Base-by-base conservation (phyloP, 495 filamentous ascomycete genomes). In the Coniosporium apollinis region DNA sequence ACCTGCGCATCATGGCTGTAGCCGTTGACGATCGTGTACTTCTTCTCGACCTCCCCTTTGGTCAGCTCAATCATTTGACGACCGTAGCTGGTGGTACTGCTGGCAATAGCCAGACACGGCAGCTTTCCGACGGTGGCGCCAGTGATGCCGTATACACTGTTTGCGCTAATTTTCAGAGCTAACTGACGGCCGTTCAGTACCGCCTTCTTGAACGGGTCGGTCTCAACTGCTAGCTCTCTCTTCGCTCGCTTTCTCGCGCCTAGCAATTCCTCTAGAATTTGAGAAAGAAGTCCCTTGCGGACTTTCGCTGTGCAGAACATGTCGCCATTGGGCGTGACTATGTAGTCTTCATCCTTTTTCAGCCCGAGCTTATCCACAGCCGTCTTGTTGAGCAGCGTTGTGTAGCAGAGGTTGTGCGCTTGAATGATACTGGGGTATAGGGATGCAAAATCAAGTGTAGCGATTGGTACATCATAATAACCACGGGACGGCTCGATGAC, bases 371-470 rank as follows among this genome's bases (percentile, higher is more conserved):
- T 79, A 42, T 91, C 81, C 3, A 91, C 65, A 3, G 65, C 69
- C n/a, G 51, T 65, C 53, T 85, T 87, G 51, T 81, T 89, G 25
- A 96, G 59, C 11, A 94, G 62, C 0, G 89, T 99, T 0, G 89
- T 99, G 61, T 99, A 99, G 55, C 89, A 99, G 19, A 99, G 70
- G 43, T 99, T 99, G 56, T 99, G 89, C 0, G 89, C 89, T 57
- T 94, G 87, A 52, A 99, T 99, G 52, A 99, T 96, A 56, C 84
- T 94, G 8, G 89, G 89, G 50, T 99, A 99, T 42, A 99, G 74
- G 4, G 85, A 94, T 13, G 89, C 91, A 48, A 99, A 99, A 82
- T 99, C 89, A 6, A 99, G 77, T 0, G 89, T 99, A 4, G 91
- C 91, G 43, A 99, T 79, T 3, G 89, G 89, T 9, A 91, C 82